These are phyloP conservation scores for Epichloe scottii DNA, from an alignment of 2,329 filamentous ascomycete genomes.

Conservation along the genomic window DNA sequence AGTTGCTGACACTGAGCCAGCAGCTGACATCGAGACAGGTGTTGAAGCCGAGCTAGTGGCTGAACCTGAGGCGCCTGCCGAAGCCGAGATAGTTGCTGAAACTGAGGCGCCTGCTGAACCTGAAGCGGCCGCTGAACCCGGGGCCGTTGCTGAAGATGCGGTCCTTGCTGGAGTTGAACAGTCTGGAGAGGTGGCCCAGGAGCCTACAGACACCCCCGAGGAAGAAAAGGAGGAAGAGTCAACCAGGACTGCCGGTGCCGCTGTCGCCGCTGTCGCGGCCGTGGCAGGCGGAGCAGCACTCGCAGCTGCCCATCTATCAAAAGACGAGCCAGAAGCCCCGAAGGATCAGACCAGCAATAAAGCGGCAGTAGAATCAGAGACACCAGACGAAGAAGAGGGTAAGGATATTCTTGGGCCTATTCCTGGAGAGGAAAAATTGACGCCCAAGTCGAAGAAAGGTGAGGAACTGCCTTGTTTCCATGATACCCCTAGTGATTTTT, in stretches of 20 bases:
- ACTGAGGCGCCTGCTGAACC: not conserved
- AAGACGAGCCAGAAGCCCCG: not conserved
- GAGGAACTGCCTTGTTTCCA: slow-evolving; percentile 26
- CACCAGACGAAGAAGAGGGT: slow-evolving; percentile 22
- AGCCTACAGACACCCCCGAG: not conserved
- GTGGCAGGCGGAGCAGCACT: slow-evolving; percentile 4
- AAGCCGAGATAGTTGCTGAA: not conserved
- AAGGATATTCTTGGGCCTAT: slow-evolving; percentile 29
- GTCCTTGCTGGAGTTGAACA: not conserved
- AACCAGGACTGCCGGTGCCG: not conserved
- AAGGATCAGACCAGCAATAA: not conserved
- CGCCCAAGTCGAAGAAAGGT: slow-evolving; percentile 28
- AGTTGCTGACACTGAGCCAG: not conserved
- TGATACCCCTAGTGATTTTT: slow-evolving; percentile 26
- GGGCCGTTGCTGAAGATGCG: not conserved
- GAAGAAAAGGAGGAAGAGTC: not conserved
- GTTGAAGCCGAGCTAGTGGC: not conserved
- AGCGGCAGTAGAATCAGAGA: slow-evolving; percentile 10
- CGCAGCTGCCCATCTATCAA: not conserved
- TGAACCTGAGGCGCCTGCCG: not conserved
- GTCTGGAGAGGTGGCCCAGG: not conserved
- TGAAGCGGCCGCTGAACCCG: not conserved
- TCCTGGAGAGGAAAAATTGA: slow-evolving; percentile 21
- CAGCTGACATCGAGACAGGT: not conserved
- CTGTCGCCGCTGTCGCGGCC: not conserved